Evolutionary conservation across 768 basidiomycete genomes (phyloP).

Genomic region (Tephrocybe rancida): DNA sequence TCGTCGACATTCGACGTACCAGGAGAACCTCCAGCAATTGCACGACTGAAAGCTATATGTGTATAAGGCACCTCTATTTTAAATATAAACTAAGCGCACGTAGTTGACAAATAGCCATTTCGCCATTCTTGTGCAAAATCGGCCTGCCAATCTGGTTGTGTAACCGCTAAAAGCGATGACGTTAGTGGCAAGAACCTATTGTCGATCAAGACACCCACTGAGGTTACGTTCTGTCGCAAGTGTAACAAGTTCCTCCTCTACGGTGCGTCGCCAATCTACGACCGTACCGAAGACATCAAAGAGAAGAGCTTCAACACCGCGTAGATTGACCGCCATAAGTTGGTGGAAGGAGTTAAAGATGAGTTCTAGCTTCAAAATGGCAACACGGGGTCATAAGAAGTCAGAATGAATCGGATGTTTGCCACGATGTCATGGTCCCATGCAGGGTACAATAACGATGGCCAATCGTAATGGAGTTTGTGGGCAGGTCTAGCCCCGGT

Average conservation of each 20-base stretch:
- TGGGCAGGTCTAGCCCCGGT: too few relatives aligned
- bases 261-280: slow-evolving; percentile 45
- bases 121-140: slow-evolving; percentile 63
- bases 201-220: not conserved
- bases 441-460: too few relatives aligned
- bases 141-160: slow-evolving; percentile 35
- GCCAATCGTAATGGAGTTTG: too few relatives aligned
- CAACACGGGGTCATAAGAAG: too few relatives aligned
- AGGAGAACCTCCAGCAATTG: slow-evolving; percentile 43
- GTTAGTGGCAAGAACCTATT: not conserved
- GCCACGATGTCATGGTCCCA: too few relatives aligned
- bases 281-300: slow-evolving; percentile 57
- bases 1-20: slow-evolving; percentile 56
- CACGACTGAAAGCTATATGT: slow-evolving; percentile 30
- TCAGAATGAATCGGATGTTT: too few relatives aligned
- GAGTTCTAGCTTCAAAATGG: too few relatives aligned
- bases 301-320: slow-evolving; percentile 40
- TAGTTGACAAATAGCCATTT: slow-evolving; percentile 45
- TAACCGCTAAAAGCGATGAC: slow-evolving; percentile 12
- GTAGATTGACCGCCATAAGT: slow-evolving; percentile 5
- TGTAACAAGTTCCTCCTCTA: slow-evolving; percentile 31
- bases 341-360: too few relatives aligned
- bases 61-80: not conserved
- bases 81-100: slow-evolving; percentile 33
- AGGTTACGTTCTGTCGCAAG: slow-evolving; percentile 20